Percentiles rank a stretch among this genome's conserved stretches.
phyloP scores from a whole-genome alignment of 2,329 filamentous ascomycete species.

The Fusarium sambucinum region DNA sequence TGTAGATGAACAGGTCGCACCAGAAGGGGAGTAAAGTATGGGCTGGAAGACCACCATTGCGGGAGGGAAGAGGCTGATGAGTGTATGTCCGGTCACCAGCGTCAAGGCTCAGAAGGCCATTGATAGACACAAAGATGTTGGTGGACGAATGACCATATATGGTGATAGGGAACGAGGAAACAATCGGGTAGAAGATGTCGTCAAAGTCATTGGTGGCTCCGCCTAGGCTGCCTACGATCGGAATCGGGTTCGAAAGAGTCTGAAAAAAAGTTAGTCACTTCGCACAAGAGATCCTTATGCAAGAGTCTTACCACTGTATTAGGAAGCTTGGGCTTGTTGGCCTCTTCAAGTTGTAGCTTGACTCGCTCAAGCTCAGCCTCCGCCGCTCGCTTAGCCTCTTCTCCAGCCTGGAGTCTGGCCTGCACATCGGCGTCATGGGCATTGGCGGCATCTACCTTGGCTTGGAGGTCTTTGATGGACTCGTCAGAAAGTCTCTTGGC shows the following conservation, averaged over 20 bases:
- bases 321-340: slow-evolving; percentile 2
- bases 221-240: neutral
- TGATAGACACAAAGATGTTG: slow-evolving; percentile 5
- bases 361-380: slow-evolving; percentile 7
- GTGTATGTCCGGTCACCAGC: neutral
- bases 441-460: slow-evolving; percentile 3
- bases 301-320: neutral
- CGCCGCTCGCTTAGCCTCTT: slow-evolving; percentile 2
- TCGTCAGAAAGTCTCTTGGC: slow-evolving; percentile 8
- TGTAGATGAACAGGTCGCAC: slow-evolving; percentile 9
- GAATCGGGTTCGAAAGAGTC: slow-evolving; percentile 6
- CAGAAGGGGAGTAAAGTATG: slow-evolving; percentile 5
- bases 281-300: rapidly evolving
- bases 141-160: neutral
- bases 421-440: slow-evolving; percentile 4
- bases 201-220: slow-evolving; percentile 4
- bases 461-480: neutral
- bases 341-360: slow-evolving; percentile 6
- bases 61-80: neutral
- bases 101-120: slow-evolving; percentile 3
- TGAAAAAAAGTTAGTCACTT: neutral
- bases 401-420: neutral
- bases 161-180: neutral
- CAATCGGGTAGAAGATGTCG: slow-evolving; percentile 1
- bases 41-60: neutral